Evolutionary conservation across 2,329 filamentous ascomycete genomes (phyloP), one percentile per base, ranked within the genome.

Genomic region (Trichoderma hamatum): DNA sequence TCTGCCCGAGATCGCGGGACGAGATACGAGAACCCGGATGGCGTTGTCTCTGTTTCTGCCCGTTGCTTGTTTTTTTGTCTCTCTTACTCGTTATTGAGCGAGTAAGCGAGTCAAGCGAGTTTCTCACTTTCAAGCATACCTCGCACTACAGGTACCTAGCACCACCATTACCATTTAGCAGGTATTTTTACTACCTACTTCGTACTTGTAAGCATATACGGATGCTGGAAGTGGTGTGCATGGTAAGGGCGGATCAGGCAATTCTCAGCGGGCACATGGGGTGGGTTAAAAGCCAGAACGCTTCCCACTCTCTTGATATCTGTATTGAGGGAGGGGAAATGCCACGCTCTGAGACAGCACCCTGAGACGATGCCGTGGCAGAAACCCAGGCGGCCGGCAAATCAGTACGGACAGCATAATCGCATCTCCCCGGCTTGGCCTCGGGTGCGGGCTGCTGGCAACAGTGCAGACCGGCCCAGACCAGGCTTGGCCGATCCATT

Each of bases 211-310:
- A 49, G 46, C 46, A 19, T 30, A 39, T 54, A 39, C 34, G 26
- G 26, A 43, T 39, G 21, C 1, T 28, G 10, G 3, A n/a, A n/a
- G 52, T 58, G 52, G 52, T 30, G 36, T 43, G 52, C 21, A 26
- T 54, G 52, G 51, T 46, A 46, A 49, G 52, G n/a, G 28, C 21
- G 3, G 9, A 46, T 49, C 52, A 34, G 63, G 63, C 52, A 66
- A 49, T 28, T 34, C 28, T 26, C 19, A 32, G 43, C 54, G 26
- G 36, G 64, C 39, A n/a, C 39, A 59, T 36, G 52, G 63, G 62
- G 14, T 51, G 54, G 30, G 28, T 16, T 67, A 59, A 67, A 67
- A 67, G 64, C 13, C 24, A 67, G 28, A 59, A 67, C n/a, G 64
- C 64, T 24, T 67, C 19, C 24, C 16, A 9, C 13, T 30, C n/a